Evolutionary conservation across 768 basidiomycete species (phyloP), one percentile per base, ranked within the genome.

Genomic region (Mycena olivaceomarginata): DNA sequence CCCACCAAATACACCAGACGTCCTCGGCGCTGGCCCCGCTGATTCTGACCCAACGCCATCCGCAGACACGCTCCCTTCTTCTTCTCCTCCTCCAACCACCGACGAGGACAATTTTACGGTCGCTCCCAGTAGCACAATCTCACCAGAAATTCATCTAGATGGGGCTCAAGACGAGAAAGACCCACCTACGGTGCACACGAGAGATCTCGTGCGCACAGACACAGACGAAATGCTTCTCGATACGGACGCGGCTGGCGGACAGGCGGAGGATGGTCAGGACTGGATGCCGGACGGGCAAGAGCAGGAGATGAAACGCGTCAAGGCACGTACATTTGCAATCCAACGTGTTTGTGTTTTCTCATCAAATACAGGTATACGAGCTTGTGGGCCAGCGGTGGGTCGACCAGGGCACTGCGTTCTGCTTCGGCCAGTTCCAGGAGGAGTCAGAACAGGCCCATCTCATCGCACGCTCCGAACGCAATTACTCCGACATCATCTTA

Each of bases 331-430:
- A 20, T 82, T 81, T 70, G 73, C 65, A 46, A 66, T 81, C 77
- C 74, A 64, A 67, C 74, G 80, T 79, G 66, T 72, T 67, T 67
- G 74, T 74, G 81, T 77, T 81, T 76, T 81, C 70, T 78, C 65
- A 75, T 53, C 46, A 51, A 57, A 25, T 22, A 40, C 77, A 99
- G 95, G 98, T 99, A 39, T 99, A 99, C 86, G 95, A 98, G 85
- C 94, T 99, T 75, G 92, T 97, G 69, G 96, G 95, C 74, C 91
- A 95, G 79, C 92, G 94, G 72, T 99, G 98, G 98, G 91, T 94
- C 71, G 98, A 99, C 89, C 94, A 97, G 83, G 98, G 98, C 63
- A 99, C 98, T 20, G 98, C 98, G 1, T 96, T 97, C 83, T 98
- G 98, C 85, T 96, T 95, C 82, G 97, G 97, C 60, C 94, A 97